These are phyloP conservation scores for Fusarium liriodendri DNA, from an alignment of 2,329 filamentous ascomycete species.

Conservation along the genomic window DNA sequence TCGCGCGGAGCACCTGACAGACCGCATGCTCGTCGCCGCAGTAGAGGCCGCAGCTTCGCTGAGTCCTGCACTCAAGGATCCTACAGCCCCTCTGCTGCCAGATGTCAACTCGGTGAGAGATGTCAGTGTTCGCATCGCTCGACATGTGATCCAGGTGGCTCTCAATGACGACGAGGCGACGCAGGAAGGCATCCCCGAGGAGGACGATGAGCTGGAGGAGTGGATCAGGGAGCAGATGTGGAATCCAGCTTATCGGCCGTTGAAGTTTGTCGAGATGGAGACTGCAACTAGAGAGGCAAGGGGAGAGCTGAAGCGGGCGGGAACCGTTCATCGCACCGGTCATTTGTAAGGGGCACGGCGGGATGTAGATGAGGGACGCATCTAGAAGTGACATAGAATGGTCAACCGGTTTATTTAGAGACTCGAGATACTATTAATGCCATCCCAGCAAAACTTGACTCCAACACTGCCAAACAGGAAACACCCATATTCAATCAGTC, in stretches of 20 bases:
- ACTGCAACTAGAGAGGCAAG: constrained; percentile 67
- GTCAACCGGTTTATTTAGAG: constrained; percentile 1
- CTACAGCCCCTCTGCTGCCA: constrained; percentile 75
- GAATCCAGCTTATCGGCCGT: constrained; percentile 74
- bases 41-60: constrained; percentile 77
- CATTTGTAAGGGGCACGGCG: constrained; percentile 1
- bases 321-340: constrained; percentile 41
- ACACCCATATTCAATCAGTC: constrained; percentile 30
- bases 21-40: constrained; percentile 85
- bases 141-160: constrained; percentile 78
- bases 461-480: constrained; percentile 18
- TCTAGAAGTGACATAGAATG: neutral
- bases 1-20: constrained; percentile 73
- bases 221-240: constrained; percentile 88
- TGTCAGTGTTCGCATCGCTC: constrained; percentile 82
- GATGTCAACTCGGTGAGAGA: constrained; percentile 79
- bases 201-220: constrained; percentile 67
- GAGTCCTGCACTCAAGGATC: constrained; percentile 75
- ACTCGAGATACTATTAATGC: constrained; percentile 9
- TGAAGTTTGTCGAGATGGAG: constrained; percentile 66
- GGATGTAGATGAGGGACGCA: neutral
- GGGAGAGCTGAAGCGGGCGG: constrained; percentile 47
- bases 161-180: constrained; percentile 76
- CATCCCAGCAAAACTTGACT: constrained; percentile 15
- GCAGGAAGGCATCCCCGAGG: constrained; percentile 71